Conservation (phyloP, 2,329 filamentous ascomycete species). For the Colletotrichum caudatum region DNA sequence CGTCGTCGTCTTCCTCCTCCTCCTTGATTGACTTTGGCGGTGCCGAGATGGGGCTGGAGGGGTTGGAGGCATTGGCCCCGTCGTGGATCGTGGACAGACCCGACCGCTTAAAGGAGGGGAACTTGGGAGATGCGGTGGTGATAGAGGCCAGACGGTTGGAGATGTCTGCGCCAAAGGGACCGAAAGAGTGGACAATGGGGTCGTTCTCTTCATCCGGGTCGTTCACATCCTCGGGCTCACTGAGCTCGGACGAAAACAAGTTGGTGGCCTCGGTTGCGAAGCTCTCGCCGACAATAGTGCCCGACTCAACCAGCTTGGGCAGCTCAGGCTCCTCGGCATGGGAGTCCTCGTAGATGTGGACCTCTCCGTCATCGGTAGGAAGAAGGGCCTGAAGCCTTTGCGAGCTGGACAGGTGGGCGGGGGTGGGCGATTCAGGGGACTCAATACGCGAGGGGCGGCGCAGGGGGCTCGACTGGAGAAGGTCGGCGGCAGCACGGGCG, state of each 20-base stretch:
- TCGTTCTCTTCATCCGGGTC: conserved; percentile 94
- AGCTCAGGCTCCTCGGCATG: conserved; percentile 52
- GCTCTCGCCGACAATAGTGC: conserved; percentile 53
- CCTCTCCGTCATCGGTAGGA: conserved; percentile 47
- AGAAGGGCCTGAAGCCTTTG: conserved; percentile 60
- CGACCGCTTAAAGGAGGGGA: conserved; percentile 44
- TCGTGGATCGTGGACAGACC: conserved; percentile 26
- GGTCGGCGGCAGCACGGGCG: conserved; percentile 47
- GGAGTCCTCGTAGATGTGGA: conserved; percentile 45
- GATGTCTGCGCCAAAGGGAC: conserved; percentile 87
- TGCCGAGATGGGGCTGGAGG: conserved; percentile 37
- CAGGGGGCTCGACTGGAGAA: conserved; percentile 72
- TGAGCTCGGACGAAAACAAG: conserved; percentile 69
- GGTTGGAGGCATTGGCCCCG: conserved; percentile 24
- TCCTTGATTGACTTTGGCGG: conserved; percentile 26
- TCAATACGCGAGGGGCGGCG: conserved; percentile 68
- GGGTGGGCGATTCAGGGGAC: conserved; percentile 78
- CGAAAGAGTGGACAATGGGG: conserved; percentile 91
- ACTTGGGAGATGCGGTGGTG: conserved; percentile 74
- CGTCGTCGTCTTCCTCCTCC: conserved; percentile 26
- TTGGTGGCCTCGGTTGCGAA: conserved; percentile 64
- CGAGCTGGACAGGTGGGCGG: conserved; percentile 58
- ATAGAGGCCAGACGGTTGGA: conserved; percentile 86
- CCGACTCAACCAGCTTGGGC: conserved; percentile 47
- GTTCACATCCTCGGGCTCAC: conserved; percentile 59